Conservation (phyloP, 2,329 filamentous ascomycete genomes). For the Aspergillus aculeatus region DNA sequence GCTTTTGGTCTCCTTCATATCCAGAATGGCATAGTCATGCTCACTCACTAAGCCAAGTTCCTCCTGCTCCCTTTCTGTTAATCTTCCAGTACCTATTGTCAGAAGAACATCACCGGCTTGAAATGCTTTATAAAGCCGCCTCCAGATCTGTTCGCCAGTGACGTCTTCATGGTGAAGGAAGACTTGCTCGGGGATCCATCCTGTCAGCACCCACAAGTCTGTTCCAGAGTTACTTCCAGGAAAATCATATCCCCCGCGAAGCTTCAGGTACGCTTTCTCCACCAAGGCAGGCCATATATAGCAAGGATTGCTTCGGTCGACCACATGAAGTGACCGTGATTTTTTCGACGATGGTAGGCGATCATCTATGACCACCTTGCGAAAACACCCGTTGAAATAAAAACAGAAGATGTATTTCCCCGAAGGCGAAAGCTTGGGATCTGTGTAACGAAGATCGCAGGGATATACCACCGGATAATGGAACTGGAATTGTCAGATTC, state of each 20-base stretch:
- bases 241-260: conserved; percentile 94
- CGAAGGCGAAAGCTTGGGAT: conserved; percentile 67
- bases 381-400: conserved; percentile 91
- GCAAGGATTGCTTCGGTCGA: conserved; percentile 78
- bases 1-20: conserved; percentile 65
- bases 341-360: conserved; percentile 74
- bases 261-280: conserved; percentile 95
- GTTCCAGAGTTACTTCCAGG: conserved; percentile 96
- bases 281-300: conserved; percentile 88
- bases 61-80: conserved; percentile 73
- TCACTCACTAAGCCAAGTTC: conserved; percentile 80
- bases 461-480: conserved; percentile 74
- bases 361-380: conserved; percentile 86
- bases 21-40: conserved; percentile 90
- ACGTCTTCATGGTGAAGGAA: conserved; percentile 86
- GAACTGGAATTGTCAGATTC: conserved; percentile 50
- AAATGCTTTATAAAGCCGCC: conserved; percentile 71
- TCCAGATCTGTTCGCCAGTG: conserved; percentile 74
- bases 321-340: conserved; percentile 75
- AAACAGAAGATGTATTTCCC: conserved; percentile 92
- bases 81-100: conserved; percentile 83
- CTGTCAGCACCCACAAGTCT: conserved; percentile 86
- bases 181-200: conserved; percentile 95
- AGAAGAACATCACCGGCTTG: conserved; percentile 77
- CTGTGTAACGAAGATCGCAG: conserved; percentile 58